These are phyloP conservation scores for Arachnomyces sp. DNA, from an alignment of 2,329 filamentous ascomycete species.

Conservation along the genomic window DNA sequence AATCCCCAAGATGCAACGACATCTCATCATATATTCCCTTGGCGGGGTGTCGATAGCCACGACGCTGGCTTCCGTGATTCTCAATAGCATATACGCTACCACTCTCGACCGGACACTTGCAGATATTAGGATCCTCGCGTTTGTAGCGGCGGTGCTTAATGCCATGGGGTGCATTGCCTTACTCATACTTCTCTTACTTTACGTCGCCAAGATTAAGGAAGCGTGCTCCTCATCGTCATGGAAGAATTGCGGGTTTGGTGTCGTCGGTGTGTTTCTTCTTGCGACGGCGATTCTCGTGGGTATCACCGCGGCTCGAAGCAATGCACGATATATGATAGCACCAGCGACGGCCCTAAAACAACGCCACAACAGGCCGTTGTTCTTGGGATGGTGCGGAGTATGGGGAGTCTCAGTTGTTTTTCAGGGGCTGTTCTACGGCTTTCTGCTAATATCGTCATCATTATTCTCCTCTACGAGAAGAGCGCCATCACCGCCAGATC, in stretches of 20 bases:
- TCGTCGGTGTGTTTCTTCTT: neutral
- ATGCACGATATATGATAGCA: neutral
- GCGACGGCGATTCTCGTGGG: neutral
- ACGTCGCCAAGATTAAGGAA: neutral
- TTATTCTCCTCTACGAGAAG: too few species aligned
- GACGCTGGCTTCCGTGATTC: constrained; percentile 2
- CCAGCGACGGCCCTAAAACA: neutral
- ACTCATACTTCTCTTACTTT: constrained; percentile 5
- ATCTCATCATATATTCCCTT: neutral
- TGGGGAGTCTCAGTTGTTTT: constrained; percentile 4
- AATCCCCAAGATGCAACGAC: neutral
- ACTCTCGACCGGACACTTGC: neutral
- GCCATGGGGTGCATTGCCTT: neutral
- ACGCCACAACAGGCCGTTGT: neutral
- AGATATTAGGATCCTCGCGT: neutral
- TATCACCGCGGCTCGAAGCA: neutral
- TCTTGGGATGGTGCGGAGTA: constrained; percentile 4
- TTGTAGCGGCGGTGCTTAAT: constrained; percentile 2
- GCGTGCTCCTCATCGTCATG: constrained; percentile 1
- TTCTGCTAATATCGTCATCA: neutral
- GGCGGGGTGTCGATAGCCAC: constrained; percentile 1
- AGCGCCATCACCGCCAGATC: too few species aligned
- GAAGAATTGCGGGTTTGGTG: neutral
- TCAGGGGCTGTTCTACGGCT: constrained; percentile 1
- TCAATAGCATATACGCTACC: constrained; percentile 5